These are phyloP conservation scores for Lophium mytilinum DNA, from an alignment of 495 filamentous ascomycete species.

Conservation along the genomic window DNA sequence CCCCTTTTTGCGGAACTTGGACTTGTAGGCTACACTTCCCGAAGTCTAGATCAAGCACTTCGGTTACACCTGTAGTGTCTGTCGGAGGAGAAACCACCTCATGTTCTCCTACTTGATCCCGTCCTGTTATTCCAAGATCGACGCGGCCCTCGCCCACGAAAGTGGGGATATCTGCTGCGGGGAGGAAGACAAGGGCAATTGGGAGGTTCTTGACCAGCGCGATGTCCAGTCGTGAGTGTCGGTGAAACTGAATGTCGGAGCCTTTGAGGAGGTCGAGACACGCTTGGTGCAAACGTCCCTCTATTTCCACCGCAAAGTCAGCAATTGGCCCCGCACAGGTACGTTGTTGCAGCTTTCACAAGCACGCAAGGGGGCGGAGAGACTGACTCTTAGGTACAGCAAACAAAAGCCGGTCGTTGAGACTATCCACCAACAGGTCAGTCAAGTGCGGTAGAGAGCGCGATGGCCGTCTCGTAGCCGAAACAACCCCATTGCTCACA, in stretches of 20 bases:
- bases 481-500: neutral
- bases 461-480: slow-evolving; percentile 3
- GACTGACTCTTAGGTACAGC: slow-evolving; percentile 92
- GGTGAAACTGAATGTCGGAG: slow-evolving; percentile 90
- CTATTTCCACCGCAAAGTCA: slow-evolving; percentile 37
- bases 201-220: slow-evolving; percentile 91
- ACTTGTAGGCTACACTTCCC: slow-evolving; percentile 89
- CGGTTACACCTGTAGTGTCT: slow-evolving; percentile 62
- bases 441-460: slow-evolving; percentile 14
- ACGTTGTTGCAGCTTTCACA: slow-evolving; percentile 4
- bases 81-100: slow-evolving; percentile 58
- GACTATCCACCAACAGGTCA: slow-evolving; percentile 41
- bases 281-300: slow-evolving; percentile 83
- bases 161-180: slow-evolving; percentile 91
- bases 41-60: slow-evolving; percentile 83
- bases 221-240: slow-evolving; percentile 89
- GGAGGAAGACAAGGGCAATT: slow-evolving; percentile 94
- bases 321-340: neutral
- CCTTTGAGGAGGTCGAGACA: slow-evolving; percentile 83
- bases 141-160: slow-evolving; percentile 94
- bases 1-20: slow-evolving; percentile 84
- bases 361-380: neutral
- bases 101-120: slow-evolving; percentile 88
- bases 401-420: slow-evolving; percentile 90
- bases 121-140: slow-evolving; percentile 88